These are phyloP conservation scores for Penicillium pancosmium DNA, from an alignment of 495 filamentous ascomycete genomes.

Conservation along the genomic window DNA sequence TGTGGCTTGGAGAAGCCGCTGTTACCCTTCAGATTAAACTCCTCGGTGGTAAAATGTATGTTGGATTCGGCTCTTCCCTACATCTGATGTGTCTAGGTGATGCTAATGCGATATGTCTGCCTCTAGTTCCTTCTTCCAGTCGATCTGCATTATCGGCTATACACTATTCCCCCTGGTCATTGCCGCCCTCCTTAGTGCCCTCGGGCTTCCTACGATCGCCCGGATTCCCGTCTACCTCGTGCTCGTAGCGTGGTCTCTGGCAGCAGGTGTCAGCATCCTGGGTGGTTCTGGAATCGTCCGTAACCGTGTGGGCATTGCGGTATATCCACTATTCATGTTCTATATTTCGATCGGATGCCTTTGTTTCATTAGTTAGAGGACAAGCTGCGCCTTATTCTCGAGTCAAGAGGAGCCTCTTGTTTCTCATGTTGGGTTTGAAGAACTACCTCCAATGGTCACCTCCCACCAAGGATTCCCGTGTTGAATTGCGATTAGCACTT, in stretches of 20 bases:
- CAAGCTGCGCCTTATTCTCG: slow-evolving; percentile 5
- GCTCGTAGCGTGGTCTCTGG: slow-evolving; percentile 87
- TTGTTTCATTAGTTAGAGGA: slow-evolving; percentile 85
- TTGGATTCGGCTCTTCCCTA: slow-evolving; percentile 15
- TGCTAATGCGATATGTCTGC: slow-evolving; percentile 22
- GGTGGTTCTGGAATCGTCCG: slow-evolving; percentile 93
- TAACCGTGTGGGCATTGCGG: slow-evolving; percentile 92
- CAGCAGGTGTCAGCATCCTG: slow-evolving; percentile 93
- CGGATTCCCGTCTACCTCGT: slow-evolving; percentile 89
- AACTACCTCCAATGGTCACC: slow-evolving; percentile 1
- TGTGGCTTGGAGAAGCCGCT: slow-evolving; percentile 96
- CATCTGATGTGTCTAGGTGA: background rate
- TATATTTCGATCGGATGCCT: slow-evolving; percentile 91
- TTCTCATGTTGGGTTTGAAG: slow-evolving; percentile 4
- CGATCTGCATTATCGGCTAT: slow-evolving; percentile 96
- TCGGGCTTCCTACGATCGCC: slow-evolving; percentile 73
- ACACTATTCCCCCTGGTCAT: slow-evolving; percentile 98
- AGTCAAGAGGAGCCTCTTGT: background rate
- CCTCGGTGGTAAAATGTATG: slow-evolving; percentile 95
- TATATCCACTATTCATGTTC: slow-evolving; percentile 95
- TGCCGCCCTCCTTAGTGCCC: slow-evolving; percentile 82
- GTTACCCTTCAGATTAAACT: slow-evolving; percentile 99
- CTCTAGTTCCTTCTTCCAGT: slow-evolving; percentile 91
- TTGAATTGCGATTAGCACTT: slow-evolving; percentile 13
- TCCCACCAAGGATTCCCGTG: slow-evolving; percentile 2